A percentile compares a stretch with the other conserved stretches of the same genome.
phyloP scores from a whole-genome alignment of 805 yeast species.

The Wickerhamiella siamensis region DNA sequence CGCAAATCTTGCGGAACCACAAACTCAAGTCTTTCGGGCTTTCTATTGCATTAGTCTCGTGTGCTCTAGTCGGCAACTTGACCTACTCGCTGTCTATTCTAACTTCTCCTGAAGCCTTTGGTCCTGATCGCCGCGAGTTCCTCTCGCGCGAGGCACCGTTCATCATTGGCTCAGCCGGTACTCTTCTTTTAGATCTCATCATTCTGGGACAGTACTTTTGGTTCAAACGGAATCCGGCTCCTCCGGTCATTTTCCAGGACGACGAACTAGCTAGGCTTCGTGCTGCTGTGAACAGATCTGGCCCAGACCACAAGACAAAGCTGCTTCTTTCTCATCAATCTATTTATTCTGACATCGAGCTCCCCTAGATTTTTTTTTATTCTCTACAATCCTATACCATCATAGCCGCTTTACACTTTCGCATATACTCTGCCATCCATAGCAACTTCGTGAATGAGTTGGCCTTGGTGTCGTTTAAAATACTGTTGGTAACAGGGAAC shows the following conservation, averaged over 20 bases:
- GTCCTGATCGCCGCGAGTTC: slow-evolving; percentile 33
- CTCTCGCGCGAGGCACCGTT: slow-evolving; percentile 63
- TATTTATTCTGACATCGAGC: slow-evolving; percentile 10
- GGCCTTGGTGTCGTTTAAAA: no score
- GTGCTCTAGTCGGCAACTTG: slow-evolving; percentile 66
- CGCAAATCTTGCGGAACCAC: slow-evolving; percentile 70
- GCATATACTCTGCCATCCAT: neutral
- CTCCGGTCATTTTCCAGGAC: neutral
- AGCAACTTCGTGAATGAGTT: neutral
- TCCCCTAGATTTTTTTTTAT: neutral
- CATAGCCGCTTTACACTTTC: neutral
- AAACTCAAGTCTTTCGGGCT: slow-evolving; percentile 73
- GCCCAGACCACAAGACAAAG: slow-evolving; percentile 3
- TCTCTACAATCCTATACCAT: neutral
- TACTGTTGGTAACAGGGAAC: no score
- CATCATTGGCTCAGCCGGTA: slow-evolving; percentile 74
- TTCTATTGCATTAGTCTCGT: slow-evolving; percentile 62
- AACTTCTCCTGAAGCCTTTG: slow-evolving; percentile 35
- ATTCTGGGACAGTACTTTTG: slow-evolving; percentile 23
- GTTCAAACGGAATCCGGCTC: slow-evolving; percentile 5
- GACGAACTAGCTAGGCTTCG: slow-evolving; percentile 1
- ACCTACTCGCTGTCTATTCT: slow-evolving; percentile 66
- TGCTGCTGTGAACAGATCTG: neutral
- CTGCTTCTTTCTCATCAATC: slow-evolving; percentile 6
- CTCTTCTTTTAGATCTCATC: slow-evolving; percentile 58